Percentiles rank a stretch among this genome's conserved stretches.
Conservation (phyloP, 139 green algal species). For the Edaphochlamys debaryana region DNA sequence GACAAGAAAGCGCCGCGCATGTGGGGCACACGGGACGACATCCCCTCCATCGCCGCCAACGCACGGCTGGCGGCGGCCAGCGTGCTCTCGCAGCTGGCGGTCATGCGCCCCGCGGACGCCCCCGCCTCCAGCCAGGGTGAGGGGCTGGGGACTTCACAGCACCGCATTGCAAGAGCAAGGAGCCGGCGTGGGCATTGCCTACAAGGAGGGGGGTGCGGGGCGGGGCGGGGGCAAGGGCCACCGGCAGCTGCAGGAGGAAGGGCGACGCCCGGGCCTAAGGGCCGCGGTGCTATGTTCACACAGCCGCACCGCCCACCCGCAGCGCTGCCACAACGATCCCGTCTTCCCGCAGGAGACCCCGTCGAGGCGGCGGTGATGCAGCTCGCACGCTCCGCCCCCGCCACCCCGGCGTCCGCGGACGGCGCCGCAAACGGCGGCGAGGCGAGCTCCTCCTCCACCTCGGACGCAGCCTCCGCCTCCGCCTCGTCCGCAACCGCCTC, state of each 20-base stretch:
- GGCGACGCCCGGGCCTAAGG: too few species aligned
- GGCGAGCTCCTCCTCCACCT: neutral
- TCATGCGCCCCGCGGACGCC: slow-evolving; percentile 23
- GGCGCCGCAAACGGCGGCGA: neutral
- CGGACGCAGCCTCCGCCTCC: neutral
- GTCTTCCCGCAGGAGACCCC: slow-evolving; percentile 24
- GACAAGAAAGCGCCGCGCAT: slow-evolving; percentile 74
- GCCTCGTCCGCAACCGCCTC: neutral
- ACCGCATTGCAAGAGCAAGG: too few species aligned
- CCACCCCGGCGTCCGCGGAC: neutral
- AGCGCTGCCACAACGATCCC: too few species aligned
- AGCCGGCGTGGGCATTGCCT: too few species aligned
- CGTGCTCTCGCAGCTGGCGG: slow-evolving; percentile 76
- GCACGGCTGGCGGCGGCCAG: slow-evolving; percentile 71
- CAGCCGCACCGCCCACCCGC: too few species aligned
- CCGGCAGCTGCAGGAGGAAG: too few species aligned
- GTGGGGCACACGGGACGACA: slow-evolving; percentile 81
- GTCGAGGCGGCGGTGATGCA: slow-evolving; percentile 57
- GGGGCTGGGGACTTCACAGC: too few species aligned
- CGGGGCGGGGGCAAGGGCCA: too few species aligned
- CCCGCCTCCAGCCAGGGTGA: neutral
- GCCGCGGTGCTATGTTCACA: too few species aligned
- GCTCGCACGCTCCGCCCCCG: slow-evolving; percentile 32
- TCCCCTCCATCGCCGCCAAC: slow-evolving; percentile 66
- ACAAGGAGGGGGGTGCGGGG: too few species aligned